A percentile compares a stretch with the other conserved stretches of the same genome.
phyloP scores from a whole-genome alignment of 305 asterid genomes.

The Ruellia speciosa region DNA sequence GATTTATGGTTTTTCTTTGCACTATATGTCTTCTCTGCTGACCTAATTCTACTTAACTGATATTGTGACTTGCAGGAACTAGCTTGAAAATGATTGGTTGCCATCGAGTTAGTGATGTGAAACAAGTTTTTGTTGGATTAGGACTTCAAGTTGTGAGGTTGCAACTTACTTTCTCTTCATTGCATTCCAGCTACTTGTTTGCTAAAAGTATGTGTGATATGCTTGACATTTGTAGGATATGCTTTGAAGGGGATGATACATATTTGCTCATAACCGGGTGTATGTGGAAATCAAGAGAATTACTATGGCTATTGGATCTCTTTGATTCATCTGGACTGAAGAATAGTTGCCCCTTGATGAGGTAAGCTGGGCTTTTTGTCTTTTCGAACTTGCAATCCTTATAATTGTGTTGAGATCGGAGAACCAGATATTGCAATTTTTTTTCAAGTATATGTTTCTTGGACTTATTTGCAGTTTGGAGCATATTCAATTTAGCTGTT shows the following conservation, averaged over 20 bases:
- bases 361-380: conserved; percentile 26
- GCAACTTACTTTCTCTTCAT: conserved; percentile 17
- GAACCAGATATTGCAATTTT: too few relatives aligned
- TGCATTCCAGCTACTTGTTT: conserved; percentile 9
- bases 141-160: conserved; percentile 47
- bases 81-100: conserved; percentile 33
- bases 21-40: neutral
- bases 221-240: conserved; percentile 25
- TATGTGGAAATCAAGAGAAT: conserved; percentile 29
- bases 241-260: conserved; percentile 27
- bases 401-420: neutral
- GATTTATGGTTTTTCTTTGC: conserved; percentile 16
- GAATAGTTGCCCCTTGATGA: conserved; percentile 26
- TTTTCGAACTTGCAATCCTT: neutral
- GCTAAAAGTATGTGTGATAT: conserved; percentile 19
- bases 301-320: conserved; percentile 29
- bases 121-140: conserved; percentile 37
- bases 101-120: conserved; percentile 29
- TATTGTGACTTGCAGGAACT: conserved; percentile 26
- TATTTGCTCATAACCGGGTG: conserved; percentile 39
- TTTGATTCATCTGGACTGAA: conserved; percentile 26
- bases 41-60: conserved; percentile 5
- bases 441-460: conserved; percentile 11
- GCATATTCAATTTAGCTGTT: conserved; percentile 32
- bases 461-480: conserved; percentile 39